phyloP scores from a whole-genome alignment of 1,139 yeast species.

The Eremothecium sinecaudum region DNA sequence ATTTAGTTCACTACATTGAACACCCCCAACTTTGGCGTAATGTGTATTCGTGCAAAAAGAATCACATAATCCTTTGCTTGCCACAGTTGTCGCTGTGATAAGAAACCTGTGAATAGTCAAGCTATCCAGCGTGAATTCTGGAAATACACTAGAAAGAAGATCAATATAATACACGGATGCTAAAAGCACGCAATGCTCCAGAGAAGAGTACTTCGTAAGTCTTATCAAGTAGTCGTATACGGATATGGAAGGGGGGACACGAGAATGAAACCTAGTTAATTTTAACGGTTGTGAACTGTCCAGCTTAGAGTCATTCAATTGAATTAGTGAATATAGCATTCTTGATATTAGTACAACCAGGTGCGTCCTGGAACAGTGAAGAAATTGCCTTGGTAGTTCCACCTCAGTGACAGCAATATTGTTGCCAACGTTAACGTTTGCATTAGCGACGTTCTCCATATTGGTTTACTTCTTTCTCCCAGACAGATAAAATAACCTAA shows the following conservation, averaged over 20 bases:
- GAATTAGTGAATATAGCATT: slow-evolving; percentile 66
- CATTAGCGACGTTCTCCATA: neutral
- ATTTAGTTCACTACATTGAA: slow-evolving; percentile 75
- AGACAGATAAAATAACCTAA: too few species aligned
- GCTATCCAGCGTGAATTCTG: slow-evolving; percentile 75
- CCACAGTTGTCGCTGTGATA: slow-evolving; percentile 83
- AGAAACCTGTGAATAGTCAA: slow-evolving; percentile 89
- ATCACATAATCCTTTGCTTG: slow-evolving; percentile 88
- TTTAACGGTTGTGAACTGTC: slow-evolving; percentile 21
- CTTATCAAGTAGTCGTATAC: slow-evolving; percentile 68
- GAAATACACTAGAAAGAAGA: slow-evolving; percentile 65
- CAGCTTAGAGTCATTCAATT: slow-evolving; percentile 47
- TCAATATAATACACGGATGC: slow-evolving; percentile 85
- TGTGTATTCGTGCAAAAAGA: slow-evolving; percentile 89
- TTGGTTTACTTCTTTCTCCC: too few species aligned
- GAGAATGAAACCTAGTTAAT: slow-evolving; percentile 82
- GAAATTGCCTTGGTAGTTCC: slow-evolving; percentile 47
- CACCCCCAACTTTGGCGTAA: slow-evolving; percentile 94
- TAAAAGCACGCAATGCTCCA: slow-evolving; percentile 72
- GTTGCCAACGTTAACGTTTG: neutral
- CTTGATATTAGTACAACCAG: slow-evolving; percentile 63
- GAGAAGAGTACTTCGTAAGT: slow-evolving; percentile 70
- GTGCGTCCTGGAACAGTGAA: slow-evolving; percentile 60
- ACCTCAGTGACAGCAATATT: slow-evolving; percentile 2
- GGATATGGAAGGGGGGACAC: slow-evolving; percentile 85